phyloP scores from a whole-genome alignment of 306 rosid species.

The Begonia peltatifolia region DNA sequence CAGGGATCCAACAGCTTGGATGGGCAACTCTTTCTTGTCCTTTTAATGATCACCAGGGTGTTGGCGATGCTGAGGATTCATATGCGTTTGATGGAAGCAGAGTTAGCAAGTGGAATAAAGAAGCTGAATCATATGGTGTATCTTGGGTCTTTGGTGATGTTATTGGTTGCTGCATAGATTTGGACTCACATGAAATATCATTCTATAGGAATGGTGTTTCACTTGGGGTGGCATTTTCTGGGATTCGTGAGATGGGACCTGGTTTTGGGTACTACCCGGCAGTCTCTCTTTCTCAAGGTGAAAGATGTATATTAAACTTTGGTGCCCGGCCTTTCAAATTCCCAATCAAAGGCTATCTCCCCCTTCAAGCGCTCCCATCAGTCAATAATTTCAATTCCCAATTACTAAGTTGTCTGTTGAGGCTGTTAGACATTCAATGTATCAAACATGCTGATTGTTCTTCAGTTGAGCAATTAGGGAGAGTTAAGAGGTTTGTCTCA shows the following conservation, averaged over 20 bases:
- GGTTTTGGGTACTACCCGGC: conserved; percentile 86
- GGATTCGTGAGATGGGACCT: conserved; percentile 71
- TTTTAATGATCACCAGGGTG: conserved; percentile 83
- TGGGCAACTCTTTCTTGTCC: conserved; percentile 94
- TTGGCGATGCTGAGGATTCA: conserved; percentile 88
- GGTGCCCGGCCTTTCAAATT: conserved; percentile 78
- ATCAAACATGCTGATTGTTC: conserved; percentile 45
- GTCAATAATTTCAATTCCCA: conserved; percentile 27
- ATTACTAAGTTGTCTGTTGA: conserved; percentile 67
- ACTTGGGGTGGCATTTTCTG: conserved; percentile 82
- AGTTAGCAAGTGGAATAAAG: conserved; percentile 85
- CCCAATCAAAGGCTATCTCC: conserved; percentile 70
- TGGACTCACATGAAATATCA: conserved; percentile 61
- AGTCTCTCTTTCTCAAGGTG: conserved; percentile 88
- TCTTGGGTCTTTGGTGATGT: conserved; percentile 94
- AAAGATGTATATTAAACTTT: conserved; percentile 81
- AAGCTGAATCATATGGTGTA: conserved; percentile 72
- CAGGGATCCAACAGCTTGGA: conserved; percentile 95
- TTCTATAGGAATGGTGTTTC: conserved; percentile 80
- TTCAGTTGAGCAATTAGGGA: conserved; percentile 63
- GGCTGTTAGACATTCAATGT: conserved; percentile 62
- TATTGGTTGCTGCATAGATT: conserved; percentile 95
- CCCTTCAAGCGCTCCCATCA: conserved; percentile 65
- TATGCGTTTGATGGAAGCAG: conserved; percentile 98
- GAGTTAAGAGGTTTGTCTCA: conserved; percentile 65